Evolutionary conservation across 768 basidiomycete genomes (phyloP).

Genomic region (Collybia nuda): DNA sequence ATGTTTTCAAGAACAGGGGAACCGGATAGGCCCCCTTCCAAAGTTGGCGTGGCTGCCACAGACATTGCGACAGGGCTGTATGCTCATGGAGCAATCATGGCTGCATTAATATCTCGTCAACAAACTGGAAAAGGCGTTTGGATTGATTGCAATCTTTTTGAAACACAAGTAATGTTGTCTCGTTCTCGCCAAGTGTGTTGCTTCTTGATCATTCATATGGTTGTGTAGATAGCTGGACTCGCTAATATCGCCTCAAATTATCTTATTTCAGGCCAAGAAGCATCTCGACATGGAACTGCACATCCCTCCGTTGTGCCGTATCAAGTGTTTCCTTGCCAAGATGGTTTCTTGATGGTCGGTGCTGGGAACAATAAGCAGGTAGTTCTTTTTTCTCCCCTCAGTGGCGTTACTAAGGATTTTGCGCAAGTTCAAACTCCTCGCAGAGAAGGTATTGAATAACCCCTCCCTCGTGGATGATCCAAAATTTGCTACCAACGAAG

Average conservation of each 20-base stretch:
- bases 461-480: slow-evolving; percentile 60
- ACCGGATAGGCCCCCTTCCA: slow-evolving; percentile 79
- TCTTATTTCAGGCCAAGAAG: slow-evolving; percentile 83
- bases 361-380: slow-evolving; percentile 90
- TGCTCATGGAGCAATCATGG: slow-evolving; percentile 91
- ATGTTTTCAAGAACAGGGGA: slow-evolving; percentile 72
- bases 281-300: slow-evolving; percentile 83
- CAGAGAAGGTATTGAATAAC: slow-evolving; percentile 57
- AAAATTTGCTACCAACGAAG: slow-evolving; percentile 71
- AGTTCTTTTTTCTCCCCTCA: slow-evolving; percentile 1
- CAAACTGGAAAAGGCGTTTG: slow-evolving; percentile 86
- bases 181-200: neutral
- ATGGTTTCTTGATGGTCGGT: slow-evolving; percentile 92
- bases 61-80: slow-evolving; percentile 89
- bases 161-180: slow-evolving; percentile 65
- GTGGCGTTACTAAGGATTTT: neutral
- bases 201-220: neutral
- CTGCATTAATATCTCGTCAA: slow-evolving; percentile 77
- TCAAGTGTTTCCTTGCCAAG: slow-evolving; percentile 84
- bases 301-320: slow-evolving; percentile 95
- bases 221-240: slow-evolving; percentile 75
- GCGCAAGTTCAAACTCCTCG: slow-evolving; percentile 67
- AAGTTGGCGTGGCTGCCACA: slow-evolving; percentile 95
- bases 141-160: slow-evolving; percentile 93
- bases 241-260: slow-evolving; percentile 94